Conservation (phyloP, 768 basidiomycete species). For the Collybiopsis confluens region DNA sequence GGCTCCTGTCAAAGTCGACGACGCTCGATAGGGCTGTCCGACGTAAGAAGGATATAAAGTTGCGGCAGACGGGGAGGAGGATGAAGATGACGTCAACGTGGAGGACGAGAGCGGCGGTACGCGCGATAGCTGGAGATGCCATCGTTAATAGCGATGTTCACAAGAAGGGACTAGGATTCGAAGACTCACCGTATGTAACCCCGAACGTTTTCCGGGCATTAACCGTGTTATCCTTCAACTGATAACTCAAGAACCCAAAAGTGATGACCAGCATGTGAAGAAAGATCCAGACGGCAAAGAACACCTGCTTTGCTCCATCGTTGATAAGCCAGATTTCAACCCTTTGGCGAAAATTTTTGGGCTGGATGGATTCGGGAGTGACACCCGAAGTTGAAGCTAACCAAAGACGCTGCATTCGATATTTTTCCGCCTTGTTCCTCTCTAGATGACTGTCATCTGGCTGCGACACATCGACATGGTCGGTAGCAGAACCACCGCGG, state of each 20-base stretch:
- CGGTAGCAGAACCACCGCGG: background rate
- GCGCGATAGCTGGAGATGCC: constrained; percentile 84
- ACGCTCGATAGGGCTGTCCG: constrained; percentile 79
- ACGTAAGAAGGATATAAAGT: constrained; percentile 87
- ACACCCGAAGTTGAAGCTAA: constrained; percentile 36
- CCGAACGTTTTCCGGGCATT: constrained; percentile 71
- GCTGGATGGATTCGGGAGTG: constrained; percentile 8
- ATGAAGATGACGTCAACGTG: constrained; percentile 93
- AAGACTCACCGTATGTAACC: constrained; percentile 62
- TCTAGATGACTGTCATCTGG: constrained; percentile 47
- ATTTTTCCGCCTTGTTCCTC: constrained; percentile 83
- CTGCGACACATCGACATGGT: background rate
- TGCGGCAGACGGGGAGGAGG: constrained; percentile 91
- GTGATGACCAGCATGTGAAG: constrained; percentile 74
- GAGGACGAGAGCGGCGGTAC: constrained; percentile 83
- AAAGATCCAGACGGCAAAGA: constrained; percentile 78
- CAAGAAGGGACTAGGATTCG: too few relatives aligned
- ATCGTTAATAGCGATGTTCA: too few relatives aligned
- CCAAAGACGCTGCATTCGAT: constrained; percentile 81
- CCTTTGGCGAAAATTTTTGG: constrained; percentile 16
- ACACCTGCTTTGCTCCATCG: constrained; percentile 75
- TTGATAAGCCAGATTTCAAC: constrained; percentile 82
- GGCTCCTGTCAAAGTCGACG: constrained; percentile 71
- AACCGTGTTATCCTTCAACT: constrained; percentile 71
- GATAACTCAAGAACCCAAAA: constrained; percentile 76